phyloP scores from a whole-genome alignment of 768 basidiomycete genomes.

The Phlebiopsis gigantea region DNA sequence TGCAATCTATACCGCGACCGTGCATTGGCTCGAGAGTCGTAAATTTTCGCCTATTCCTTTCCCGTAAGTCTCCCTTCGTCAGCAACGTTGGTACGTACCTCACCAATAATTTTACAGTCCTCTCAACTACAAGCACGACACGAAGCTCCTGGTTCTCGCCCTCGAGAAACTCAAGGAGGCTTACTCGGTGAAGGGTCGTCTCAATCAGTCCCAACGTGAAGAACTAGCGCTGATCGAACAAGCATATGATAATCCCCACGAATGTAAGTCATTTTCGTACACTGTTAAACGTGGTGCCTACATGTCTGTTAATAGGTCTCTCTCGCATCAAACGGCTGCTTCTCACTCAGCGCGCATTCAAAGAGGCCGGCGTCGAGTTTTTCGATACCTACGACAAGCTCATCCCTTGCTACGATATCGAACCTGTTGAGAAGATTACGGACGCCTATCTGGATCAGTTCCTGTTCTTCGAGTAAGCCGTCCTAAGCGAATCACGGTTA shows the following conservation, averaged over 20 bases:
- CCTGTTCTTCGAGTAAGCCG: slow-evolving; percentile 81
- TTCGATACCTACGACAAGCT: slow-evolving; percentile 98
- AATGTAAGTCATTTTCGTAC: slow-evolving; percentile 46
- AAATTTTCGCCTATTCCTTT: slow-evolving; percentile 99
- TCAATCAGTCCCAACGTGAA: slow-evolving; percentile 98
- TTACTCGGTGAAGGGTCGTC: slow-evolving; percentile 93
- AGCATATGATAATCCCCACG: slow-evolving; percentile 98
- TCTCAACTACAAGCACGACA: slow-evolving; percentile 98
- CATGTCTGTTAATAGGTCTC: slow-evolving; percentile 27
- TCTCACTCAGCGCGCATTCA: slow-evolving; percentile 96
- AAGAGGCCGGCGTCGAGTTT: slow-evolving; percentile 95
- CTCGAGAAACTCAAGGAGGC: slow-evolving; percentile 99
- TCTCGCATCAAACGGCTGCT: slow-evolving; percentile 97
- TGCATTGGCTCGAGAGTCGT: slow-evolving; percentile 97
- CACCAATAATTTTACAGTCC: slow-evolving; percentile 34
- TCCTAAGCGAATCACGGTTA: slow-evolving; percentile 22
- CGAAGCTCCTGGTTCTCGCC: slow-evolving; percentile 92
- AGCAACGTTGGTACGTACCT: slow-evolving; percentile 29
- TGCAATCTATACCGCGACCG: slow-evolving; percentile 96
- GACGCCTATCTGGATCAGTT: slow-evolving; percentile 99
- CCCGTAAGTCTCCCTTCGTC: slow-evolving; percentile 50
- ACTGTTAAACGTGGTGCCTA: slow-evolving; percentile 15
- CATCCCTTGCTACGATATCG: slow-evolving; percentile 98
- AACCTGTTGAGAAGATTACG: slow-evolving; percentile 99
- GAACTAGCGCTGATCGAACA: slow-evolving; percentile 98